Evolutionary conservation across 441 rosid genomes (phyloP).

Genomic region (Gossypium gossypioides): DNA sequence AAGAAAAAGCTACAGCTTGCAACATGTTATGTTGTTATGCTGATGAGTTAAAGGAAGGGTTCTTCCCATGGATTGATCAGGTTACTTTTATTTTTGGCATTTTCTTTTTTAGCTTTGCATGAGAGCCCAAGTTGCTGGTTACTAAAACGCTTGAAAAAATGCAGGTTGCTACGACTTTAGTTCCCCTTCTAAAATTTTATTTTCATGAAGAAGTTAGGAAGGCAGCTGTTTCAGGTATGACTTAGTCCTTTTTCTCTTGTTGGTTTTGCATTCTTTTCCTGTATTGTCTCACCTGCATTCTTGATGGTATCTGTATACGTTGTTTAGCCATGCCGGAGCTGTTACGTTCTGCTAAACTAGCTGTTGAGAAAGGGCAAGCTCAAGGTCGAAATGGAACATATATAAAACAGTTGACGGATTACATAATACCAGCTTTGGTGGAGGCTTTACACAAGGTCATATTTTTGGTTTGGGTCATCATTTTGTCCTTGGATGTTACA

Average conservation of each 20-base stretch:
- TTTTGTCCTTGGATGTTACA: not conserved
- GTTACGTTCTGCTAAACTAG: constrained; percentile 50
- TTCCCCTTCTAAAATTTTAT: constrained; percentile 62
- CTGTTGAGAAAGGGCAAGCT: constrained; percentile 49
- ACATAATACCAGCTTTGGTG: constrained; percentile 43
- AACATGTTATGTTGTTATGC: constrained; percentile 28
- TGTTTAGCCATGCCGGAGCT: constrained; percentile 49
- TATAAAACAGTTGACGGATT: constrained; percentile 49
- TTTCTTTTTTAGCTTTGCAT: constrained; percentile 2
- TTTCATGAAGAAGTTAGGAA: constrained; percentile 62
- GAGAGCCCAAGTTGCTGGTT: constrained; percentile 1
- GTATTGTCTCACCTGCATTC: not conserved
- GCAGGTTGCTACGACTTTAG: constrained; percentile 54
- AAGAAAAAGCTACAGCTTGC: constrained; percentile 98
- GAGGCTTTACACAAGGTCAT: constrained; percentile 55
- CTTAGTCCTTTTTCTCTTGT: not conserved
- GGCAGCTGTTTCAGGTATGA: constrained; percentile 60
- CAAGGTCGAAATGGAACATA: constrained; percentile 49
- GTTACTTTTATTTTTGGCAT: constrained; percentile 25
- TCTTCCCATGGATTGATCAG: constrained; percentile 98
- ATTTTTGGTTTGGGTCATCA: constrained; percentile 3
- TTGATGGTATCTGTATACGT: constrained; percentile 1
- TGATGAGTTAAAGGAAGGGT: constrained; percentile 89
- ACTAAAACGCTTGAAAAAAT: constrained; percentile 6
- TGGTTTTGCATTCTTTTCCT: constrained; percentile 4